A percentile compares a stretch with the other conserved stretches of the same genome.
Evolutionary conservation across 1,284 basidiomycete species (phyloP).

Genomic region (Boletus sp.): DNA sequence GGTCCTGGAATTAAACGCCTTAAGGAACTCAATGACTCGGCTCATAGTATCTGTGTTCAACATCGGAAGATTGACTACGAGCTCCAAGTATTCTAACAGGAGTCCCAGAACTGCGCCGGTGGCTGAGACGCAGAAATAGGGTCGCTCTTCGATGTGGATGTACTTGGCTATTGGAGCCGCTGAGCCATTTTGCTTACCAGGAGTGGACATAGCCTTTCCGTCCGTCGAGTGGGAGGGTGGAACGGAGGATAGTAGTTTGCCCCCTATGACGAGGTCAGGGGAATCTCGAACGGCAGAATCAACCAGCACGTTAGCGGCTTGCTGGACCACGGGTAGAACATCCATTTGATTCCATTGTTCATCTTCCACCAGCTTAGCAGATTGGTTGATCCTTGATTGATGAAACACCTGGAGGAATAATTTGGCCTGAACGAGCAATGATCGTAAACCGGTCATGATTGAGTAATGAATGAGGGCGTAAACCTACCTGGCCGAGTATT

Average conservation of each 20-base stretch:
- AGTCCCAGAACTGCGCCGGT: constrained; percentile 77
- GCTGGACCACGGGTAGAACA: constrained; percentile 66
- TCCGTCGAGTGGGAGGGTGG: constrained; percentile 20
- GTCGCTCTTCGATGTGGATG: constrained; percentile 79
- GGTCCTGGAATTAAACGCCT: constrained; percentile 96
- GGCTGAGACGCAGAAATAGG: constrained; percentile 85
- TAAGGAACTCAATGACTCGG: constrained; percentile 92
- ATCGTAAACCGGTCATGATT: not conserved
- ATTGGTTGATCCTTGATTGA: constrained; percentile 74
- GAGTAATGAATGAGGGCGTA: not conserved
- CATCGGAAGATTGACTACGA: constrained; percentile 86
- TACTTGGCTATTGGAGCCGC: constrained; percentile 55
- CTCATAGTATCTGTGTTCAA: constrained; percentile 95
- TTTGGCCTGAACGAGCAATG: constrained; percentile 60
- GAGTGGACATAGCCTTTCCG: constrained; percentile 24
- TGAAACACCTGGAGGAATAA: constrained; percentile 87
- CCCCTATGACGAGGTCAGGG: constrained; percentile 55
- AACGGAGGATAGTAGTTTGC: constrained; percentile 1
- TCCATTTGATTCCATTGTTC: constrained; percentile 85
- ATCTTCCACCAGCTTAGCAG: constrained; percentile 89
- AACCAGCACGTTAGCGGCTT: constrained; percentile 71
- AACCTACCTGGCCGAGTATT: constrained; percentile 70
- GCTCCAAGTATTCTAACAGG: constrained; percentile 82
- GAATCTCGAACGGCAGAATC: constrained; percentile 84
- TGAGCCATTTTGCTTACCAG: constrained; percentile 31